Base-by-base conservation (phyloP, 257 asterid genomes). In the Echites panduratus region DNA sequence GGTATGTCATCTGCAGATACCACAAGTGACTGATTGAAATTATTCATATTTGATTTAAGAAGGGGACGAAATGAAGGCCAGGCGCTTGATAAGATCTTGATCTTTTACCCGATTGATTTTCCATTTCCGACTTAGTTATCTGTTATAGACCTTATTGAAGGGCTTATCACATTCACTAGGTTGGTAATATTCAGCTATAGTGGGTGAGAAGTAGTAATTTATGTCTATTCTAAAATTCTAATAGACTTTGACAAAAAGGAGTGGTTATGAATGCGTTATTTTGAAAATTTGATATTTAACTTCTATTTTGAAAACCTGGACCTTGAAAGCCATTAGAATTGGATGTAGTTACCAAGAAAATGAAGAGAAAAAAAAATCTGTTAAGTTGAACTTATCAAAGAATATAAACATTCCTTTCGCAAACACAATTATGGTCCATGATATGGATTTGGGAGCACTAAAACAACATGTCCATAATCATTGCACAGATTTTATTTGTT, bases 21-120 rank as follows among this genome's bases (percentile, higher is more conserved):
- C 70, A 73, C 82, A 54, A 84, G 75, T 66, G 98, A 88, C 74
- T 62, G 86, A 0, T 77, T 94, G 89, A 87, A 86, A 78, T 78
- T 94, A 72, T 95, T 98, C 66, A 88, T 89, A 49, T 95, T 92
- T 79, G 99, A 95, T 89, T 83, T 95, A 83, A 87, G 89, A 82
- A 95, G 99, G 85, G 99, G 99, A 35, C 98, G 92, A 73, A 85
- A 87, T 66, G 99, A 95, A 85, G 99, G 99, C 67, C 95, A 90
- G 84, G 99, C 92, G 82, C 79, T 91, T 80, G 99, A 95, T 74
- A 95, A 95, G 87, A 92, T 95, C 80, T 88, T 95, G 70, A 92
- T 86, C 77, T 95, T 95, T 84, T 87, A 87, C 82, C 99, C 98
- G 52, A 80, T 87, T 35, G 96, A 91, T 87, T 75, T 90, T 56